A percentile compares a stretch with the other conserved stretches of the same genome.
Evolutionary conservation across 345 rosid genomes (phyloP).

Genomic region (Eucalyptus leucophloia): DNA sequence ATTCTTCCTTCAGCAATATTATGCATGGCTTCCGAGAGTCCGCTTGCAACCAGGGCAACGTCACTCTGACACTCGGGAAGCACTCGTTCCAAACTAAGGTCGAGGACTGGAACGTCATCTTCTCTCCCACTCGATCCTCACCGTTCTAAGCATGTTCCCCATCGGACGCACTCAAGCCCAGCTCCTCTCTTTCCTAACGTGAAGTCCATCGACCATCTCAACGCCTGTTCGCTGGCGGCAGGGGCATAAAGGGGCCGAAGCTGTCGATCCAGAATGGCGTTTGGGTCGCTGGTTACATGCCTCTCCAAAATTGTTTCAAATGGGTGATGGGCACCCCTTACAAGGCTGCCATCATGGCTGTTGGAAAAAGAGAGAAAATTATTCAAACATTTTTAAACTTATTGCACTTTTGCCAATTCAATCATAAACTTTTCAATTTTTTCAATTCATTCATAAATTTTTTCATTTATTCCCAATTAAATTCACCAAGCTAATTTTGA

Average conservation of each 20-base stretch:
- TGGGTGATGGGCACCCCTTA: neutral
- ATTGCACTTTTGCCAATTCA: too few relatives aligned
- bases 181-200: constrained; percentile 1
- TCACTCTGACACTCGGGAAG: neutral
- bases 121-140: neutral
- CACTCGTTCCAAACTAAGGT: neutral
- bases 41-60: neutral
- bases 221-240: neutral
- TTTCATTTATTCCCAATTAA: too few relatives aligned
- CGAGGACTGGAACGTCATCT: neutral
- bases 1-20: neutral
- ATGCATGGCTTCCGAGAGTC: neutral
- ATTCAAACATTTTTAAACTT: too few relatives aligned
- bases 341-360: neutral
- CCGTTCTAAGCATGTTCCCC: neutral
- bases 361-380: neutral
- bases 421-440: too few relatives aligned
- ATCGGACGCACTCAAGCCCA: neutral
- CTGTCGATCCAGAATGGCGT: neutral
- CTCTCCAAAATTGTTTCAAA: neutral
- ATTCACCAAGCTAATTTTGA: too few relatives aligned
- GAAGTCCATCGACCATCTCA: neutral
- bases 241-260: neutral
- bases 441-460: too few relatives aligned
- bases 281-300: neutral